These are phyloP conservation scores for Trichoderma aggressivum DNA, from an alignment of 2,329 filamentous ascomycete genomes.

Conservation along the genomic window DNA sequence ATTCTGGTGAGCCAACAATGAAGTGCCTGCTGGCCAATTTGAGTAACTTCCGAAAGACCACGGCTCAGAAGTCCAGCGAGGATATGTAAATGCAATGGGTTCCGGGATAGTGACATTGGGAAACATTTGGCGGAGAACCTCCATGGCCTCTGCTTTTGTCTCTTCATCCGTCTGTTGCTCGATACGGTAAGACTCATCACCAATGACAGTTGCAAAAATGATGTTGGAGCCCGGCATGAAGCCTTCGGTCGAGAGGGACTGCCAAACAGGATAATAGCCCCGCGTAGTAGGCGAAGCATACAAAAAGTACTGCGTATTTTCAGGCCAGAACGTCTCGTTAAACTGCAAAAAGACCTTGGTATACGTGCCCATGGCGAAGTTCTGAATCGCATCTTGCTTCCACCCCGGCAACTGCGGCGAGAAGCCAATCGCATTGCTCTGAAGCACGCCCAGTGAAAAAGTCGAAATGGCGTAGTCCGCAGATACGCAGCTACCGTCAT, in stretches of 20 bases:
- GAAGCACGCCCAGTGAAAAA: constrained; percentile 66
- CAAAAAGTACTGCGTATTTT: constrained; percentile 42
- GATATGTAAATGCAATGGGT: constrained; percentile 59
- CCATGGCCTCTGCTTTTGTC: constrained; percentile 55
- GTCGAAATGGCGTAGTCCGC: constrained; percentile 64
- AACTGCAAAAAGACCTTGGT: constrained; percentile 73
- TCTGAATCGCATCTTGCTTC: constrained; percentile 62
- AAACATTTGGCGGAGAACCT: constrained; percentile 60
- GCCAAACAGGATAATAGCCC: constrained; percentile 56
- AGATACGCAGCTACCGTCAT: constrained; percentile 53
- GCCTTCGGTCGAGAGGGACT: constrained; percentile 55
- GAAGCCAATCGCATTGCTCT: constrained; percentile 58
- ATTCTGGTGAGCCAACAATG: constrained; percentile 64
- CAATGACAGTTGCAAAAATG: constrained; percentile 62
- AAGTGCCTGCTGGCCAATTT: constrained; percentile 64
- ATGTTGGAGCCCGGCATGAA: constrained; percentile 62
- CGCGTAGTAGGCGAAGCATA: constrained; percentile 42
- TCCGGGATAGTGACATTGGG: constrained; percentile 54
- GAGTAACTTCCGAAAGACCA: constrained; percentile 61
- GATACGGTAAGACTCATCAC: constrained; percentile 52
- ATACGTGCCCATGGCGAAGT: constrained; percentile 67
- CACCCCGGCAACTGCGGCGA: constrained; percentile 56
- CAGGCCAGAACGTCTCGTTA: constrained; percentile 61
- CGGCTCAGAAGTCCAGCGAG: constrained; percentile 33
- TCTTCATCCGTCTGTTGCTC: constrained; percentile 58